Conservation (phyloP, 1,284 basidiomycete species). For the Takashimella koratensis region DNA sequence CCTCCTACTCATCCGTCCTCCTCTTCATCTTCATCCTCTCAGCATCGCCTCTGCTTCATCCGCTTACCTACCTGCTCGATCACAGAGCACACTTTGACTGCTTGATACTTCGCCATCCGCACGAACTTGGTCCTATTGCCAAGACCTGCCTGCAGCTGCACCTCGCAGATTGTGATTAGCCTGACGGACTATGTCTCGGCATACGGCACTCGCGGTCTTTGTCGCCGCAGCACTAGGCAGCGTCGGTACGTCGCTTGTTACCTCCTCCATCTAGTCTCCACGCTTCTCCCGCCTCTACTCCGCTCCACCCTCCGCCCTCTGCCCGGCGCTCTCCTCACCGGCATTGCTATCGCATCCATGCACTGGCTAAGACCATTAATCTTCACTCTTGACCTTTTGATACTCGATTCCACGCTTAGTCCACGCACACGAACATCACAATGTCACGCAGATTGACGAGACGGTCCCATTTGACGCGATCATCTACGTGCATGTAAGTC, state of each 20-base stretch:
- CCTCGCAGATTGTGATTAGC: not conserved
- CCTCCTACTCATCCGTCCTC: no score
- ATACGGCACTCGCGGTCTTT: not conserved
- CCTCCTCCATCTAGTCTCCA: not conserved
- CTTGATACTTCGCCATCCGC: no score
- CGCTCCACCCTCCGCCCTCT: not conserved
- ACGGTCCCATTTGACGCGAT: conserved; percentile 69
- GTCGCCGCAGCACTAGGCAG: not conserved
- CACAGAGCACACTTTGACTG: no score
- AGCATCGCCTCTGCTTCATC: no score
- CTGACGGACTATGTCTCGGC: not conserved
- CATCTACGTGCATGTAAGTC: conserved; percentile 64
- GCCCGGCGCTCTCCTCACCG: not conserved
- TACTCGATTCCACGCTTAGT: conserved; percentile 12
- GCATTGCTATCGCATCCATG: no score
- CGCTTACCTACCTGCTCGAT: no score
- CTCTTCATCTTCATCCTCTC: no score
- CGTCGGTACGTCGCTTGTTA: not conserved
- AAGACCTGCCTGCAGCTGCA: not conserved
- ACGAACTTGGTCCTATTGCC: not conserved
- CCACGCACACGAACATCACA: conserved; percentile 54
- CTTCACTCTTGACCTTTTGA: no score
- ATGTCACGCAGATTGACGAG: conserved; percentile 62
- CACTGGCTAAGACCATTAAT: no score
- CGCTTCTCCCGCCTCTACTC: not conserved